Evolutionary conservation across 768 basidiomycete genomes (phyloP).

Genomic region (Lentinula sp.): DNA sequence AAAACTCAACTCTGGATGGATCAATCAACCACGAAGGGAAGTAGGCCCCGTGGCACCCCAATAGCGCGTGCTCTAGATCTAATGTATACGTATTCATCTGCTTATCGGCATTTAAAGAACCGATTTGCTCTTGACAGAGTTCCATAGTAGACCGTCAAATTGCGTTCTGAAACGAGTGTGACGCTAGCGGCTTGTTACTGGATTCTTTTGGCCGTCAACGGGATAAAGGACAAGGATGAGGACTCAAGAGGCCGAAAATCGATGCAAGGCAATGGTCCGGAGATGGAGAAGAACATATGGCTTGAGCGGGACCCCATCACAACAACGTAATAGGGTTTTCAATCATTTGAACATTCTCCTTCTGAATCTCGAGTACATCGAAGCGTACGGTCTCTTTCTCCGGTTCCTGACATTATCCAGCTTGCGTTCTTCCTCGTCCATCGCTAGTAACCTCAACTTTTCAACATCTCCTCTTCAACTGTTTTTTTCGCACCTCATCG

Average conservation of each 20-base stretch:
- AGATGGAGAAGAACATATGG: background rate
- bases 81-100: background rate
- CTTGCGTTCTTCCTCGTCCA: too few species aligned
- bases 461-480: too few species aligned
- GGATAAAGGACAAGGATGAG: background rate
- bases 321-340: background rate
- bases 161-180: background rate
- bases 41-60: background rate
- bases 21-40: background rate
- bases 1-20: background rate
- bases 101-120: background rate
- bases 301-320: background rate
- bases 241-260: background rate
- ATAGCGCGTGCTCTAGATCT: background rate
- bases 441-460: too few species aligned
- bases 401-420: too few species aligned
- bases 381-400: too few species aligned
- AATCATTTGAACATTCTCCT: too few species aligned
- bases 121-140: background rate
- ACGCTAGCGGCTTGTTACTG: background rate
- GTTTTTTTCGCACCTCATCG: too few species aligned
- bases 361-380: too few species aligned
- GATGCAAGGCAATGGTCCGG: background rate
- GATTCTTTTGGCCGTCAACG: background rate
- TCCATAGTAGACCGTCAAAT: background rate